Evolutionary conservation across 805 yeast genomes (phyloP).

Genomic region (Maudiozyma pseudohumilis): DNA sequence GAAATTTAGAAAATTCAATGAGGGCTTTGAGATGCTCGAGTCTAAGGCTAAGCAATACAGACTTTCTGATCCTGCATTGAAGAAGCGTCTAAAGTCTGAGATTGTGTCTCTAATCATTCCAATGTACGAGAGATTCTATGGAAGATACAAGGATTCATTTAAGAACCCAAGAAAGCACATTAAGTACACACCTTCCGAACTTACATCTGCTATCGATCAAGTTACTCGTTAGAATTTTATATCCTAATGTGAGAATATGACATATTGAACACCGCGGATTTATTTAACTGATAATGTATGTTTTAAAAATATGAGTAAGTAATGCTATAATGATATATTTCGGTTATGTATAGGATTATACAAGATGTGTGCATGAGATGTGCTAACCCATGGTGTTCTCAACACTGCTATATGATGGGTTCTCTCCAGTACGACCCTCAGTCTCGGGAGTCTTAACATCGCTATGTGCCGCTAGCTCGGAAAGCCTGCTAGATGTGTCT

Average conservation of each 20-base stretch:
- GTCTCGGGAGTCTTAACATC: constrained; percentile 1
- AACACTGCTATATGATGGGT: background rate
- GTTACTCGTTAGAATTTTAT: constrained; percentile 10
- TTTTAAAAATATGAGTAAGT: too few relatives aligned
- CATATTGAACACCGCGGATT: too few relatives aligned
- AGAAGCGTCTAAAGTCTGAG: constrained; percentile 56
- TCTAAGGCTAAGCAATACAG: constrained; percentile 54
- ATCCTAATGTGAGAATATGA: too few relatives aligned
- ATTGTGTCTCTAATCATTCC: constrained; percentile 65
- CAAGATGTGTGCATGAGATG: too few relatives aligned
- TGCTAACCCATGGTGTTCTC: background rate
- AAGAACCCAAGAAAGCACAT: constrained; percentile 31
- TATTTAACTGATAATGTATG: too few relatives aligned
- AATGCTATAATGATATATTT: too few relatives aligned
- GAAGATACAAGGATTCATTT: constrained; percentile 38
- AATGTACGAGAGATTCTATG: constrained; percentile 75
- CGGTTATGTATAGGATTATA: too few relatives aligned
- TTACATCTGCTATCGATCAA: constrained; percentile 22
- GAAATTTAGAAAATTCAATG: constrained; percentile 71
- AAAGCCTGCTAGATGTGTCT: background rate
- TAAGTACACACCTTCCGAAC: constrained; percentile 27
- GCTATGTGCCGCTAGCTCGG: background rate
- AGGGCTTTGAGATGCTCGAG: constrained; percentile 69
- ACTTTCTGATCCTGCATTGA: constrained; percentile 57
- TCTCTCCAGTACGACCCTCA: background rate